Evolutionary conservation across 352 stramenopile genomes (phyloP).

Genomic region (Phytophthora pinifolia): DNA sequence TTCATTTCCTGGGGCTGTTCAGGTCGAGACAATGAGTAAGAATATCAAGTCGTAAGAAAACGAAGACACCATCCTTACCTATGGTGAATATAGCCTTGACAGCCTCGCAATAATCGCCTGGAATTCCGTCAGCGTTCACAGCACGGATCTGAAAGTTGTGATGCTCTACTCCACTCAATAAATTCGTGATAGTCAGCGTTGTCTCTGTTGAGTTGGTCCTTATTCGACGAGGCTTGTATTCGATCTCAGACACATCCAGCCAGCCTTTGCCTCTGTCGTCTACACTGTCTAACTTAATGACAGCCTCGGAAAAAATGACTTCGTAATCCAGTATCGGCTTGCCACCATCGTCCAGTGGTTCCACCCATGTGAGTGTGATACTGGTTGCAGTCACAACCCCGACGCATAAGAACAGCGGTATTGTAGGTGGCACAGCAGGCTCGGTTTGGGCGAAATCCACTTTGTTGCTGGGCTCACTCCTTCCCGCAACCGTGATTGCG

Average conservation of each 20-base stretch:
- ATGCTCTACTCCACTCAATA: slow-evolving; percentile 69
- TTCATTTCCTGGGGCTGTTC: slow-evolving; percentile 57
- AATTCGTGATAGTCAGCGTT: slow-evolving; percentile 39
- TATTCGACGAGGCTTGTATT: slow-evolving; percentile 54
- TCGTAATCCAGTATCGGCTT: slow-evolving; percentile 67
- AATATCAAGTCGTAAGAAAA: not conserved
- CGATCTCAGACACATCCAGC: slow-evolving; percentile 57
- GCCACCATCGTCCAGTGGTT: slow-evolving; percentile 60
- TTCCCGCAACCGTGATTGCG: slow-evolving; percentile 60
- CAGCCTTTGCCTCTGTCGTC: slow-evolving; percentile 45
- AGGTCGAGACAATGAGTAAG: slow-evolving; percentile 5
- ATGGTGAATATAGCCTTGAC: slow-evolving; percentile 69
- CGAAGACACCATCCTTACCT: slow-evolving; percentile 29
- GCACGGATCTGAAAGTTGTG: slow-evolving; percentile 65
- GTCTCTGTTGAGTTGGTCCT: slow-evolving; percentile 44
- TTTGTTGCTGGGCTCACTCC: slow-evolving; percentile 47
- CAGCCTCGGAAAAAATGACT: slow-evolving; percentile 56
- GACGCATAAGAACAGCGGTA: slow-evolving; percentile 47
- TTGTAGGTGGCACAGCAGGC: slow-evolving; percentile 36
- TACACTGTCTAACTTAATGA: slow-evolving; percentile 37
- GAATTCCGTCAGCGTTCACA: slow-evolving; percentile 57
- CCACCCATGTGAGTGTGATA: slow-evolving; percentile 64
- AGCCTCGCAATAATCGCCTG: slow-evolving; percentile 42
- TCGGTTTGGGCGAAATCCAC: slow-evolving; percentile 36
- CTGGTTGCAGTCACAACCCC: slow-evolving; percentile 59